Evolutionary conservation across 495 filamentous ascomycete genomes (phyloP).

Genomic region (Elasticomyces elasticus): DNA sequence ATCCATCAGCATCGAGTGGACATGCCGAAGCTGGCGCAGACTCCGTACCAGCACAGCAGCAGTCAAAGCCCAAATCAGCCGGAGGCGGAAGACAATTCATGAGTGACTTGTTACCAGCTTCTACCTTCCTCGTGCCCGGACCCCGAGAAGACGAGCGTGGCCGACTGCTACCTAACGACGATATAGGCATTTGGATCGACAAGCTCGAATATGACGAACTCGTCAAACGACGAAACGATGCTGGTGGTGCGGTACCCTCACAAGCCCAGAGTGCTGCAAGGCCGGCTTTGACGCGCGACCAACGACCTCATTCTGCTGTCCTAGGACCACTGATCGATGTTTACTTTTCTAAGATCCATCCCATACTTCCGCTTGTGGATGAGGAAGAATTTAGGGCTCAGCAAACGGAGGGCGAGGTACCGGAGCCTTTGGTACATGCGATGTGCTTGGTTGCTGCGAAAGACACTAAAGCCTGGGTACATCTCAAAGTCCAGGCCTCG

Average conservation of each 20-base stretch:
- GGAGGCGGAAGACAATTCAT: constrained; percentile 31
- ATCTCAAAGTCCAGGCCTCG: constrained; percentile 22
- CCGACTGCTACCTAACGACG: constrained; percentile 31
- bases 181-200: constrained; percentile 35
- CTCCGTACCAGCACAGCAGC: neutral
- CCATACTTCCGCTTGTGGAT: constrained; percentile 29
- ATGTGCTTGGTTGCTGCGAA: constrained; percentile 32
- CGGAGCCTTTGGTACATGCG: constrained; percentile 27
- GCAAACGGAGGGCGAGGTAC: constrained; percentile 19
- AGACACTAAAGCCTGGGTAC: constrained; percentile 23
- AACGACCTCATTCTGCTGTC: constrained; percentile 15
- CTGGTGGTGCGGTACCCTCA: too few relatives aligned
- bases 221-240: neutral
- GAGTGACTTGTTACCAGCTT: constrained; percentile 46
- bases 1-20: neutral
- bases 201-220: constrained; percentile 22
- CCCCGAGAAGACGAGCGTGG: constrained; percentile 19
- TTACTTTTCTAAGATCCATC: constrained; percentile 31
- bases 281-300: neutral
- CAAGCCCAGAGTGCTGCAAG: neutral
- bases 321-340: constrained; percentile 27
- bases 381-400: constrained; percentile 22
- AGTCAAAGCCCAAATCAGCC: neutral
- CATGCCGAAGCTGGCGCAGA: neutral
- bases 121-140: constrained; percentile 33